Base-by-base conservation (phyloP, 371 early-diverging fungal genomes). In the Thermomucor indicae-seudaticae region DNA sequence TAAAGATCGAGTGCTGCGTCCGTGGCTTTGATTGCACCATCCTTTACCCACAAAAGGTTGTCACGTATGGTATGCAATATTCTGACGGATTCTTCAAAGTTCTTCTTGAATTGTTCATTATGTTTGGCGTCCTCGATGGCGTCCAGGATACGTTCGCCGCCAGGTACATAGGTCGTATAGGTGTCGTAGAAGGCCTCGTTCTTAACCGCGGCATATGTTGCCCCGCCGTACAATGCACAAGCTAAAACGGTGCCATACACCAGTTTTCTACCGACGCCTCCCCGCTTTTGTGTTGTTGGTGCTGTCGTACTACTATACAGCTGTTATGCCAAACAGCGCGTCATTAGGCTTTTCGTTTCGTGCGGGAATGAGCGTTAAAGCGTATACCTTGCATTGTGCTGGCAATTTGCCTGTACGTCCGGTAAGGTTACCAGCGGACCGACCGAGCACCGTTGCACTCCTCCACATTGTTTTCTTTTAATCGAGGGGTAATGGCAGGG, bases 181-280 rank as follows among this genome's bases (percentile, higher is more conserved):
- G 68, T 72, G 41, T 72, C 69, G 28, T 70, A 42, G 35, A 76
- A 76, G 0, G 66, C 67, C 51, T 72, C 66, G 37, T 76, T 68
- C n/a, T 62, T 55, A 0, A 72, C 29, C 4, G 77, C 70, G 17
- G 60, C 57, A 23, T 68, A 70, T 3, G 70, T 65, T 3, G 72
- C 70, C 2, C 77, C 73, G 12, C 63, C 56, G 40, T 72, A 76
- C 0, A 57, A 55, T 1, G 67, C 49, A 14, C 51, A 62, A 14
- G 57, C 57, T 10, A 75, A 39, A 20, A 60, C 40, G 3, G 71
- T 68, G 1, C 57, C 24, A 56, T 67, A 62, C 0, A 65, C 20
- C 3, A 73, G 28, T 40, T 66, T 69, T 46, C 63, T 70, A 28
- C 65, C 65, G 28, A 67, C 38, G 23, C 66, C 64, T 23, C 53